Base-by-base conservation (phyloP, 83 land plant species). In the Picea mariana region DNA sequence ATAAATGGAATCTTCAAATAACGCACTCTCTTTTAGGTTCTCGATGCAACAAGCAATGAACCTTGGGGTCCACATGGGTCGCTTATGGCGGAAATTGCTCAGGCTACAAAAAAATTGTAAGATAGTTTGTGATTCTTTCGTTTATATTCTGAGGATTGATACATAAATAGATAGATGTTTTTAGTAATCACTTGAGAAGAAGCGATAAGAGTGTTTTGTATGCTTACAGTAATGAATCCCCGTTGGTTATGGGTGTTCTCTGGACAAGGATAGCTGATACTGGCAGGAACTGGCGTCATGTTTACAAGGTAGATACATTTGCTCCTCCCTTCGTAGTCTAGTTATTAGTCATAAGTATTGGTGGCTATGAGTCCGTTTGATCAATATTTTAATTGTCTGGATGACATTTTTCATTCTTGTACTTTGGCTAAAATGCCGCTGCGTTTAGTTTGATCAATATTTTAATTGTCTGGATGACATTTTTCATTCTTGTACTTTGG, bases 41-140 rank as follows among this genome's bases (percentile, higher is more conserved):
- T 90, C 67, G 94, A 92, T 81, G 94, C 94, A 65, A 95, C 98
- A 52, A 91, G 91, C 79, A 87, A 93, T 89, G 98, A 95, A 84
- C 91, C 98, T 26, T 95, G 98, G 98, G 98, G 99, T 68, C 99
- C 99, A 79, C 99, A 97, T 91, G 99, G 99, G 85, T 84, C 99
- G 18, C 87, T 86, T 84, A 89, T 97, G 90, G 88, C 91, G 21
- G 99, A 97, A 79, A 93, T 97, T 86, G 99, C 99, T 49, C 91
- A 90, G 78, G 99, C 96, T 21, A 89, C 98, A 12, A 88, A 89
- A 85, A 97, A 95, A 80, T 95, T 85, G 99, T 97, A 88, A 83
- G 79, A 58, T 52, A 11, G 13, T 52, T 52, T 12, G 11, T 52
- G 13, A 52, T 11, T 44, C 47, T 73, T 73, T 23, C 77, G 44